Evolutionary conservation across 2,329 filamentous ascomycete genomes (phyloP), one percentile per base, ranked within the genome.

Genomic region (Fusarium tjaetaba): DNA sequence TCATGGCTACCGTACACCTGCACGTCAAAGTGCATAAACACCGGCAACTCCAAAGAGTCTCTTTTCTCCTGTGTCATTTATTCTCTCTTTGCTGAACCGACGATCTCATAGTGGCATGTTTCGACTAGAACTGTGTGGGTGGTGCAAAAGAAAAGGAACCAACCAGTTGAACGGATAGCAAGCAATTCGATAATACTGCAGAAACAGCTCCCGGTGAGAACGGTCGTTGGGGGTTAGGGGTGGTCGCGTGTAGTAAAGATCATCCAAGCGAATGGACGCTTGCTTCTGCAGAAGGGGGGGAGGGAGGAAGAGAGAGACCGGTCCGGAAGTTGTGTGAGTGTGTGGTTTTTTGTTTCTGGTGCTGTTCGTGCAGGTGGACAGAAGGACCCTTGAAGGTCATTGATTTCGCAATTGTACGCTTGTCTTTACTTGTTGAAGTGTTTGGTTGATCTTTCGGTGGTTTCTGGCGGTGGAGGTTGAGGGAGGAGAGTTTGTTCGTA

Each of bases 171-270:
- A 51, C n/a, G 46, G 36, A 39, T n/a, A 49, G 9, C 32, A 41
- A 32, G 36, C n/a, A 59, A 34, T 32, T 46, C 24, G 43, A 49
- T 45, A 34, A 56, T 70, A 49, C 38, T 70, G 60, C 66, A 70
- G 68, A 71, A 68, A n/a, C 66, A 58, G 66, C 58, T 73, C 62
- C 70, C 60, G 71, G 71, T 71, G 67, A 73, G 48, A 70, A 73
- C 70, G 61, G 71, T 73, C 70, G 65, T 60, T 71, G 59, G 74
- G 57, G 53, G 52, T 58, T 74, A 48, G 61, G 64, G 48, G 43
- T 70, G 46, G 67, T 76, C 75, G 74, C 43, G 72, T 77, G 70
- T 62, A 76, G 75, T 74, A 77, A 68, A 65, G 75, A 77, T 77
- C 75, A 63, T 73, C 75, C 65, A 70, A 64, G 51, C 66, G 49